Conservation (phyloP, 2,329 filamentous ascomycete genomes). For the Diplodia intermedia region DNA sequence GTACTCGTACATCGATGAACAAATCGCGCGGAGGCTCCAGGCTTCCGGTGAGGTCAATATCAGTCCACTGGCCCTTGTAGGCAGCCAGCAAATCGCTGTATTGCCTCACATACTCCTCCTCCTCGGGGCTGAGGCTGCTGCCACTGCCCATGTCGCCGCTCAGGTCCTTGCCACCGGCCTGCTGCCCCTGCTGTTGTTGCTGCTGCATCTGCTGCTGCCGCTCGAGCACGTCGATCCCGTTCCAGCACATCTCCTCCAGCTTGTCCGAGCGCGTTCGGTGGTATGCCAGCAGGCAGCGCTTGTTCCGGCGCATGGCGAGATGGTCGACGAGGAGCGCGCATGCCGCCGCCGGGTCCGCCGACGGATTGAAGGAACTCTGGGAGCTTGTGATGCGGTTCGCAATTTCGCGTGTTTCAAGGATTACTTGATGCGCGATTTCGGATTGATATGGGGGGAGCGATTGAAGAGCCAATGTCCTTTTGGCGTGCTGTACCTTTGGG, state of each 20-base stretch:
- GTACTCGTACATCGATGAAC: constrained; percentile 94
- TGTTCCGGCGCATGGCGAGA: constrained; percentile 93
- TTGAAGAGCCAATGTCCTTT: constrained; percentile 85
- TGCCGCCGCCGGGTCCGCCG: constrained; percentile 80
- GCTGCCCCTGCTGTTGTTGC: constrained; percentile 52
- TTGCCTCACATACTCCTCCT: constrained; percentile 80
- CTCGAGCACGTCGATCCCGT: constrained; percentile 82
- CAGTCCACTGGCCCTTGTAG: constrained; percentile 98
- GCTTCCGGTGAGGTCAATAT: constrained; percentile 93
- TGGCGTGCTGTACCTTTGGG: constrained; percentile 86
- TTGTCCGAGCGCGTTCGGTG: constrained; percentile 90
- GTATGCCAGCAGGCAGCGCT: constrained; percentile 92
- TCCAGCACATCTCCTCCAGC: constrained; percentile 93
- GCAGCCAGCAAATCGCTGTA: constrained; percentile 93
- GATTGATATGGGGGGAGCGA: constrained; percentile 92
- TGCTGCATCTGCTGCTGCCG: constrained; percentile 64
- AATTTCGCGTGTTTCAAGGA: constrained; percentile 90
- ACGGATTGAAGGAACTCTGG: constrained; percentile 79
- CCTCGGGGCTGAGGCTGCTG: constrained; percentile 85
- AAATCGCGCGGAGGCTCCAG: constrained; percentile 93
- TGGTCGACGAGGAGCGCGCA: constrained; percentile 93
- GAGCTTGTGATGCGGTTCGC: constrained; percentile 76
- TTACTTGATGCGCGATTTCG: constrained; percentile 84
- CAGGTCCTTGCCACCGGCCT: constrained; percentile 44
- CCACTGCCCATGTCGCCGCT: constrained; percentile 59